Conservation (phyloP, 2,329 filamentous ascomycete species). For the Hypoxylon sp. region DNA sequence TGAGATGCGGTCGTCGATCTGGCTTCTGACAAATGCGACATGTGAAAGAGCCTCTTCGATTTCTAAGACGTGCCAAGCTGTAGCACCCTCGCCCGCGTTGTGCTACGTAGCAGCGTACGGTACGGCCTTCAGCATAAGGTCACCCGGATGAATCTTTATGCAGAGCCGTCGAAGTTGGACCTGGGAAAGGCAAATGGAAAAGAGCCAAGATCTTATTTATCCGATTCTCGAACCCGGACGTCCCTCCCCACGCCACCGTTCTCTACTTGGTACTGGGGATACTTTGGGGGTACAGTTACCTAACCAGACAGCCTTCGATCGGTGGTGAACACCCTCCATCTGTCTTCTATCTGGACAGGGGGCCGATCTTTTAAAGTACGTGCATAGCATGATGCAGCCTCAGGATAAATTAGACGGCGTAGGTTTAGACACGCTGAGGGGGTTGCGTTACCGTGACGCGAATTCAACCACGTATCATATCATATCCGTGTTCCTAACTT, state of each 20-base stretch:
- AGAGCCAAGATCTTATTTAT: slow-evolving; percentile 38
- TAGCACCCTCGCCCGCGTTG: slow-evolving; percentile 5
- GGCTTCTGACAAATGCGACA: slow-evolving; percentile 38
- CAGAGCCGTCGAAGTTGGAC: slow-evolving; percentile 40
- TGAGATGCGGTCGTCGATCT: slow-evolving; percentile 29
- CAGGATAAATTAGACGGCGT: slow-evolving; percentile 38
- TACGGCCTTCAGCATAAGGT: neutral
- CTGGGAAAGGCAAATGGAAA: slow-evolving; percentile 22
- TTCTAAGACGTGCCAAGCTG: slow-evolving; percentile 38
- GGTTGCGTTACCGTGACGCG: neutral
- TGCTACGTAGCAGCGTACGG: slow-evolving; percentile 24
- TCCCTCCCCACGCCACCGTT: neutral
- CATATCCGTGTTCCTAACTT: neutral
- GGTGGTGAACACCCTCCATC: slow-evolving; percentile 12
- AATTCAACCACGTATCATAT: slow-evolving; percentile 7
- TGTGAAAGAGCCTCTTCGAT: slow-evolving; percentile 39
- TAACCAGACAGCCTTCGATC: neutral
- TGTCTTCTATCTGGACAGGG: slow-evolving; percentile 23
- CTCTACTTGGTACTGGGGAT: slow-evolving; percentile 22
- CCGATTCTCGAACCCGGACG: slow-evolving; percentile 26
- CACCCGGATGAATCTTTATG: slow-evolving; percentile 29
- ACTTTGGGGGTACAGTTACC: slow-evolving; percentile 3
- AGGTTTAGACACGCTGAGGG: slow-evolving; percentile 10
- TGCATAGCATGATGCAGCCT: slow-evolving; percentile 38
- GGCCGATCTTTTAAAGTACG: slow-evolving; percentile 24